Conservation (phyloP, 306 rosid species). For the Fagus crenata region DNA sequence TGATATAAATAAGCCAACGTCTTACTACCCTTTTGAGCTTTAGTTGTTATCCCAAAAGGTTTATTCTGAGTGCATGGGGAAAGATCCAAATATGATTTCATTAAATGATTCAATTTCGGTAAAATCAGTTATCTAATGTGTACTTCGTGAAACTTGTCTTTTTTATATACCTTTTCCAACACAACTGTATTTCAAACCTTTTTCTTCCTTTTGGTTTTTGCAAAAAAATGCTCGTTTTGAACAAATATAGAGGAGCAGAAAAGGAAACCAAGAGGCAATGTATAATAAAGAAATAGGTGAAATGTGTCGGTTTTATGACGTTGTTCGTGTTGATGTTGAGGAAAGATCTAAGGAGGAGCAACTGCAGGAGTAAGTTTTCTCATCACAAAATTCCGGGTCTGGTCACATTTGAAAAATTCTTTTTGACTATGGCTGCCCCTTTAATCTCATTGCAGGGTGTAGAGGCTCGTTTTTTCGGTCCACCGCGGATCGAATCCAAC, state of each 20-base stretch:
- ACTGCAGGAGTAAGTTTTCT: slow-evolving; percentile 56
- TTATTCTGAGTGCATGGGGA: background rate
- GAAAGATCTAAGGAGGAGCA: slow-evolving; percentile 48
- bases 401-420: slow-evolving; percentile 21
- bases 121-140: background rate
- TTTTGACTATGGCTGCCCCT: no score
- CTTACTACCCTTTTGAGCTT: background rate
- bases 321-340: slow-evolving; percentile 64
- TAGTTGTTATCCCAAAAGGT: background rate
- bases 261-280: slow-evolving; percentile 45
- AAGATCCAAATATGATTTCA: background rate
- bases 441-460: slow-evolving; percentile 10
- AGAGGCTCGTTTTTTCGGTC: no score
- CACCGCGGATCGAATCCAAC: no score
- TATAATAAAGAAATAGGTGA: slow-evolving; percentile 53
- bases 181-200: slow-evolving; percentile 15
- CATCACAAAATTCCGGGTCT: slow-evolving; percentile 13
- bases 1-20: background rate
- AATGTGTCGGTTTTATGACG: slow-evolving; percentile 75
- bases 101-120: background rate
- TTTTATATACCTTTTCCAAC: slow-evolving; percentile 13
- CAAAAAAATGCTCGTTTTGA: slow-evolving; percentile 85
- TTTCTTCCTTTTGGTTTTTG: slow-evolving; percentile 44
- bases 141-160: slow-evolving; percentile 12
- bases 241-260: slow-evolving; percentile 94